These are phyloP conservation scores for Neopestalotiopsis sp. DNA, from an alignment of 2,329 filamentous ascomycete genomes.

Conservation along the genomic window DNA sequence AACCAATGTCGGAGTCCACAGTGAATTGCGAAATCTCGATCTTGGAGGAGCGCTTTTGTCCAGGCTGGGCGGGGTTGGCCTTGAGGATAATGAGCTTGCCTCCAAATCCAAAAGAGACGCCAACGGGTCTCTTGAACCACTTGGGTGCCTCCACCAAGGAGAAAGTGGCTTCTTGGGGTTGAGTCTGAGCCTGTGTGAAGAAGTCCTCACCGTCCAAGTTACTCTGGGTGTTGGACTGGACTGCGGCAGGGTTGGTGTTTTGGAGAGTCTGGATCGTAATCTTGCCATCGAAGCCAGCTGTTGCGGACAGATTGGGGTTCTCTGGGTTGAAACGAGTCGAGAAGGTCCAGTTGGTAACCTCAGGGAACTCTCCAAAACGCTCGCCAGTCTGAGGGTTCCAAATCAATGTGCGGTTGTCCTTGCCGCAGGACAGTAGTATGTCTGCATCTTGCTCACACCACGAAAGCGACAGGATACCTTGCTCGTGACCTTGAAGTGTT, in stretches of 20 bases:
- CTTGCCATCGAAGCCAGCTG: conserved; percentile 96
- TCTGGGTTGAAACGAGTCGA: conserved; percentile 92
- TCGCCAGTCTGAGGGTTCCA: conserved; percentile 97
- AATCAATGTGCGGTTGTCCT: conserved; percentile 92
- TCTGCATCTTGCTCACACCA: conserved; percentile 94
- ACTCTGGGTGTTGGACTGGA: conserved; percentile 69
- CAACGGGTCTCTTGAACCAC: conserved; percentile 86
- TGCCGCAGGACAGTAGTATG: conserved; percentile 89
- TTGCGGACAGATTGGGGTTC: conserved; percentile 90
- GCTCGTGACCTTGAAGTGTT: conserved; percentile 88
- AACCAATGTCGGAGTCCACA: conserved; percentile 83
- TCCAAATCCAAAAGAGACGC: conserved; percentile 93
- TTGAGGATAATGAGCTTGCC: conserved; percentile 86
- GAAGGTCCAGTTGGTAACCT: conserved; percentile 99
- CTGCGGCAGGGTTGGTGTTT: conserved; percentile 82
- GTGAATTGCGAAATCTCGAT: conserved; percentile 87
- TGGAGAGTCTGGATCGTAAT: conserved; percentile 93
- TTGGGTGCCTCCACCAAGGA: conserved; percentile 83
- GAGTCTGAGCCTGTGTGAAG: conserved; percentile 90
- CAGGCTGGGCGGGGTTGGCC: conserved; percentile 60
- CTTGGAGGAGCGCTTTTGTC: conserved; percentile 73
- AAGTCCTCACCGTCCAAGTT: conserved; percentile 92
- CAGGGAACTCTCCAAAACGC: conserved; percentile 87
- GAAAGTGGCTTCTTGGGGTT: conserved; percentile 90
- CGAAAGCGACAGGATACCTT: conserved; percentile 89